Evolutionary conservation across 139 green algal species (phyloP).

Genomic region (Micractinium conductrix): DNA sequence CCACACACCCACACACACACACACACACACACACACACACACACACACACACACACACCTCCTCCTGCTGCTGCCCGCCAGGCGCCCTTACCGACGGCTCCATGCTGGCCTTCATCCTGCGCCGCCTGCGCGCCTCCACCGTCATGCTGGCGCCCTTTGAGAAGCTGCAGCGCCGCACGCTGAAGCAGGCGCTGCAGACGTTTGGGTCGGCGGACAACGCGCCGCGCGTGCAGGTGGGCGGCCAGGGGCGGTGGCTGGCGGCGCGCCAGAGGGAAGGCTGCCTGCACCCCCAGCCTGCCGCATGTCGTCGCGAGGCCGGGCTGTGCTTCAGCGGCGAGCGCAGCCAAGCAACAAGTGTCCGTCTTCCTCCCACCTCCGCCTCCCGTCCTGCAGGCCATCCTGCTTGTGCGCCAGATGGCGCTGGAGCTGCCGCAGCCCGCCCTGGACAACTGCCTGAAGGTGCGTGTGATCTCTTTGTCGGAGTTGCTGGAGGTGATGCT

Average conservation of each 20-base stretch:
- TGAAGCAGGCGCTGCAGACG: slow-evolving; percentile 76
- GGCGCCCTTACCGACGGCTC: slow-evolving; percentile 69
- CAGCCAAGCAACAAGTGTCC: no score
- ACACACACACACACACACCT: no score
- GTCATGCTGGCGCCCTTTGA: slow-evolving; percentile 76
- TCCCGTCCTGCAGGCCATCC: slow-evolving; percentile 75
- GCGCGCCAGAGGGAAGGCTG: no score
- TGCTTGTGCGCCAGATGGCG: slow-evolving; percentile 87
- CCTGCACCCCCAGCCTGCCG: no score
- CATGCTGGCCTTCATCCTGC: slow-evolving; percentile 83
- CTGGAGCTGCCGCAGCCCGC: slow-evolving; percentile 65
- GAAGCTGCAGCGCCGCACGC: slow-evolving; percentile 73
- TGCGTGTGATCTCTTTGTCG: no score
- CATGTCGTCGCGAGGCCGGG: no score
- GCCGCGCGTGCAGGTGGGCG: slow-evolving; percentile 72
- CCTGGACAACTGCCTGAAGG: slow-evolving; percentile 78
- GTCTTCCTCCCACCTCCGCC: no score
- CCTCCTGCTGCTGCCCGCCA: slow-evolving; percentile 3
- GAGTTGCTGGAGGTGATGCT: no score
- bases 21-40: no score
- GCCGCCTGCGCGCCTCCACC: slow-evolving; percentile 70
- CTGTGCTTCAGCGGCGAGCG: no score
- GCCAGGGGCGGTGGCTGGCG: not conserved
- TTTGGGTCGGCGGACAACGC: slow-evolving; percentile 73
- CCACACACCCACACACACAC: no score